Base-by-base conservation (phyloP, 2,329 filamentous ascomycete genomes). In the Ophiostoma angusticollis region DNA sequence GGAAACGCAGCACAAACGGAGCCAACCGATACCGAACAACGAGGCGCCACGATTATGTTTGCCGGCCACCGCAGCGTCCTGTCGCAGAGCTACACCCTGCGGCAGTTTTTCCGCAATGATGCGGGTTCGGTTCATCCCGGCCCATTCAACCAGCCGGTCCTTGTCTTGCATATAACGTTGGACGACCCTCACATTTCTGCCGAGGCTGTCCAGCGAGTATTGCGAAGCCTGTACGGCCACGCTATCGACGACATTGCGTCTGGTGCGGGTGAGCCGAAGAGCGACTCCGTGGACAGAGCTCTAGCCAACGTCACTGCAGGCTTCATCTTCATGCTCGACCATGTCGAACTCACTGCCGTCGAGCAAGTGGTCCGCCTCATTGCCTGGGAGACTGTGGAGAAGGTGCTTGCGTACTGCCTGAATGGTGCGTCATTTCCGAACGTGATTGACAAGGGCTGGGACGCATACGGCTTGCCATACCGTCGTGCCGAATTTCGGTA, bases 401-500 rank as follows among this genome's bases (percentile, higher is more conserved):
- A 37, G 18, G 41, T 45, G 12, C 34, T 50, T 6, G 42, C 42
- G 0, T 47, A 41, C 16, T 46, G 44, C 23, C 35, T 51, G 9
- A 44, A 44, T 14, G 58, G 60, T 9, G 55, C 51, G 2, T 48
- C 55, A 17, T 39, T 45, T 6, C 41, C 45, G 18, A 45, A 49
- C 16, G 36, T 41, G 2, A 40, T 48, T 12, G 59, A 63, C 35
- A 50, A 22, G 9, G 18, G 35, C 16, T 27, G 35, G 2, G 36
- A 41, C 52, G 31, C 56, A 1, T 30, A 31, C 12, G 39, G 40
- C 31, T 21, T 39, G 17, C 39, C 41, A 2, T 42, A 43, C 21
- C 37, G 39, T 1, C 39, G 57, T 8, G 54, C 56, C 9, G 54
- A 59, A 42, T 68, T 67, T 38, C 58, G 57, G 5, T 75, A 75